These are phyloP conservation scores for Sporisorium reilianum DNA, from an alignment of 1,284 basidiomycete genomes.

Conservation along the genomic window DNA sequence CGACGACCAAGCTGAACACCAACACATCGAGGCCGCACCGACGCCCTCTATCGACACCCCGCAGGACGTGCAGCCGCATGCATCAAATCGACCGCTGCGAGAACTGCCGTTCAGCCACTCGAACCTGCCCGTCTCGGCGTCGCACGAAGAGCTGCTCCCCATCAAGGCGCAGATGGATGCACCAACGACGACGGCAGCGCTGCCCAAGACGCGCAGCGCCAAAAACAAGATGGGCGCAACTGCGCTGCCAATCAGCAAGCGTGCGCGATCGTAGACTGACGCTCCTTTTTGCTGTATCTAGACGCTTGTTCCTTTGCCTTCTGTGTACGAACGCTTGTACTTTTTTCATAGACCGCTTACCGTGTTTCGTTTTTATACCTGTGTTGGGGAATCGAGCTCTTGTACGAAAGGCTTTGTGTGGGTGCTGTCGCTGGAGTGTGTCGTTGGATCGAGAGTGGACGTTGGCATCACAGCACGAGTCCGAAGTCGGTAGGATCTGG, in stretches of 20 bases:
- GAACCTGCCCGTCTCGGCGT: conserved; percentile 30
- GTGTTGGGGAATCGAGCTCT: neutral
- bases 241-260: conserved; percentile 35
- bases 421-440: neutral
- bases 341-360: conserved; percentile 3
- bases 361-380: neutral
- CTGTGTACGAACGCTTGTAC: neutral
- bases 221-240: conserved; percentile 43
- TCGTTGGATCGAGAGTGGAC: neutral
- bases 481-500: neutral
- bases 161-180: conserved; percentile 13
- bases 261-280: conserved; percentile 26
- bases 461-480: neutral
- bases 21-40: neutral
- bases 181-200: conserved; percentile 1
- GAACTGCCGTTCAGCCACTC: conserved; percentile 35
- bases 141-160: conserved; percentile 13
- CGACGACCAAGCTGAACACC: neutral
- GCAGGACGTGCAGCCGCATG: neutral
- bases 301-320: neutral
- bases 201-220: conserved; percentile 24
- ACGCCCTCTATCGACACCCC: neutral
- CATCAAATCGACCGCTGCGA: conserved; percentile 21
- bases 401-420: neutral
- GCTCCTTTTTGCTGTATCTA: neutral